phyloP scores from a whole-genome alignment of 108 stramenopile genomes.

The Cyclotella baltica region DNA sequence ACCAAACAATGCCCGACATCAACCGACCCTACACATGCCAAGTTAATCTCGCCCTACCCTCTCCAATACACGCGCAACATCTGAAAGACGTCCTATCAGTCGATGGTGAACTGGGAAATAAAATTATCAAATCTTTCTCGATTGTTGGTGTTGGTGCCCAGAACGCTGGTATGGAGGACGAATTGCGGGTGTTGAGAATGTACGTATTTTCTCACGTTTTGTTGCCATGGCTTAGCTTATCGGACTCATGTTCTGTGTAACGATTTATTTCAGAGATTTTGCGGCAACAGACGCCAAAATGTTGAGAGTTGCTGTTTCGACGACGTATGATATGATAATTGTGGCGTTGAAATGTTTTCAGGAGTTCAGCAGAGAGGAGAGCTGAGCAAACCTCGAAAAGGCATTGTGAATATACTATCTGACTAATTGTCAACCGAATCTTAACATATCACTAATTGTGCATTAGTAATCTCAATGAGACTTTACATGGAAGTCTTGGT shows the following conservation, averaged over 20 bases:
- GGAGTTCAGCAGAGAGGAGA: too few relatives aligned
- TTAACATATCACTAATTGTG: too few relatives aligned
- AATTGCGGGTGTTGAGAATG: conserved; percentile 1
- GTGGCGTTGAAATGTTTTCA: too few relatives aligned
- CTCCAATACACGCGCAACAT: conserved; percentile 59
- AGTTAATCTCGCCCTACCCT: conserved; percentile 69
- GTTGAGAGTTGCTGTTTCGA: conserved; percentile 82
- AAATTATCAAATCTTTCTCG: conserved; percentile 66
- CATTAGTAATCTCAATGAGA: too few relatives aligned
- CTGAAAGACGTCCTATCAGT: conserved; percentile 67
- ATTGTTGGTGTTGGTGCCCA: conserved; percentile 9
- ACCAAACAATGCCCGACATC: conserved; percentile 5
- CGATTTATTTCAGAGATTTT: conserved; percentile 43
- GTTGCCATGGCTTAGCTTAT: not conserved
- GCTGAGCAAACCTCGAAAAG: not conserved
- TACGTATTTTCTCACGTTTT: not conserved
- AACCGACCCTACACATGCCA: conserved; percentile 59
- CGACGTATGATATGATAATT: conserved; percentile 82
- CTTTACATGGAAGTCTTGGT: too few relatives aligned
- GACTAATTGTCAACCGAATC: too few relatives aligned
- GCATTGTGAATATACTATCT: too few relatives aligned
- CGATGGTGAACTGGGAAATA: conserved; percentile 72
- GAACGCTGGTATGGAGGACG: not conserved
- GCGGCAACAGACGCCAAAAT: conserved; percentile 85
- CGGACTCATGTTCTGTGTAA: not conserved